phyloP scores from a whole-genome alignment of 345 rosid genomes.

The Pistacia atlantica region DNA sequence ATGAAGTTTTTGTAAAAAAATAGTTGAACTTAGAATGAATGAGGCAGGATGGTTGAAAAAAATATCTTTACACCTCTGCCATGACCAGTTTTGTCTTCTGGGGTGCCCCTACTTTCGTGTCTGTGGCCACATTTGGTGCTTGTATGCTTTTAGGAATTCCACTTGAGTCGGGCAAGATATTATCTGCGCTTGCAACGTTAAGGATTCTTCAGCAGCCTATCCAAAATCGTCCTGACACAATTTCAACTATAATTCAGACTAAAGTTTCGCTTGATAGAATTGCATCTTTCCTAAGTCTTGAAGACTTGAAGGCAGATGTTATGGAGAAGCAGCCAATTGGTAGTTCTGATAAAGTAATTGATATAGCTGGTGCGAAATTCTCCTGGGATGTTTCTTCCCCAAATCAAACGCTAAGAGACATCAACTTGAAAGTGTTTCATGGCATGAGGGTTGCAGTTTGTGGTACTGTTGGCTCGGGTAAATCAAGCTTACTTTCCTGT shows the following conservation, averaged over 20 bases:
- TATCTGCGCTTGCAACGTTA: conserved; percentile 78
- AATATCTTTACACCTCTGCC: conserved; percentile 49
- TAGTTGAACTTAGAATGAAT: conserved; percentile 41
- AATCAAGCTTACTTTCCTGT: conserved; percentile 75
- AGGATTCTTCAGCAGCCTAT: conserved; percentile 67
- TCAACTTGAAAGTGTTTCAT: conserved; percentile 44
- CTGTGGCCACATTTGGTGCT: conserved; percentile 60
- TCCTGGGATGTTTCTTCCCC: conserved; percentile 56
- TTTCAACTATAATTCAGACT: conserved; percentile 62
- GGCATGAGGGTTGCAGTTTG: conserved; percentile 82
- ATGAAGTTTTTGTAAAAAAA: conserved; percentile 73
- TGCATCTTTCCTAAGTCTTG: conserved; percentile 58
- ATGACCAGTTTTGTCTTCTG: conserved; percentile 55
- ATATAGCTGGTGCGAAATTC: conserved; percentile 52
- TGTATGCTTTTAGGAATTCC: conserved; percentile 63
- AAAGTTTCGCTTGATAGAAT: conserved; percentile 75
- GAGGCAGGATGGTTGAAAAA: conserved; percentile 66
- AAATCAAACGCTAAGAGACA: conserved; percentile 52
- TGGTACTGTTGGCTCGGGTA: conserved; percentile 78
- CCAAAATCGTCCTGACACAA: conserved; percentile 55
- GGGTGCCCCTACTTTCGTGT: conserved; percentile 66
- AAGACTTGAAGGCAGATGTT: conserved; percentile 49
- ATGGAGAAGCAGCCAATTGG: conserved; percentile 50
- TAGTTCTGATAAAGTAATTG: conserved; percentile 45
- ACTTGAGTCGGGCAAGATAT: conserved; percentile 66